phyloP scores from a whole-genome alignment of 768 basidiomycete species.

The Lactarius quietus region DNA sequence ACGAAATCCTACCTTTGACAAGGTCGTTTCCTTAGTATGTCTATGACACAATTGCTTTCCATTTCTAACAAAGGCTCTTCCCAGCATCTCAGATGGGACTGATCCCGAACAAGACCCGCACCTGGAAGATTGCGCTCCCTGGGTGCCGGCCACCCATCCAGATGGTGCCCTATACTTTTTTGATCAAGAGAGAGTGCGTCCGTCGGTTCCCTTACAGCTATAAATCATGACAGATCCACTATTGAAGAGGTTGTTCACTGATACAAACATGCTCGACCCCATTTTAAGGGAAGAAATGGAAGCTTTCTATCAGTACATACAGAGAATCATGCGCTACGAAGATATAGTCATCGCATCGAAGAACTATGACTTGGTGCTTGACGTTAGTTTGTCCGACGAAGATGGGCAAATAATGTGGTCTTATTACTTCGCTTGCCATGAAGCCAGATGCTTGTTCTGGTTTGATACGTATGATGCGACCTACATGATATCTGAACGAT shows the following conservation, averaged over 20 bases:
- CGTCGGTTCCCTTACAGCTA: background rate
- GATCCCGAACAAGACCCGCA: background rate
- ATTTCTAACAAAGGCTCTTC: background rate
- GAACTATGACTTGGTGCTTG: slow-evolving; percentile 1
- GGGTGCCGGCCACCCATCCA: background rate
- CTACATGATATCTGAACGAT: slow-evolving; percentile 25
- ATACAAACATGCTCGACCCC: slow-evolving; percentile 45
- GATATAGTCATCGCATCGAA: too few species aligned
- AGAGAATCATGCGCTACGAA: slow-evolving; percentile 18
- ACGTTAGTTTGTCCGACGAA: slow-evolving; percentile 27
- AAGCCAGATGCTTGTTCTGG: slow-evolving; percentile 35
- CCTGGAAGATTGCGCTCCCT: background rate
- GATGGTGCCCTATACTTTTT: background rate
- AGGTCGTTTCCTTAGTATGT: slow-evolving; percentile 6
- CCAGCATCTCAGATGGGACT: background rate
- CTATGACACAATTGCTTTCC: background rate
- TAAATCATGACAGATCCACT: background rate
- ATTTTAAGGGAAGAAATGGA: slow-evolving; percentile 35
- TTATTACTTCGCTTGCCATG: slow-evolving; percentile 30
- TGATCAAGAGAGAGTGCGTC: too few species aligned
- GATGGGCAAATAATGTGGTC: slow-evolving; percentile 34
- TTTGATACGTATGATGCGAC: slow-evolving; percentile 40
- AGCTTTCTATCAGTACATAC: slow-evolving; percentile 21
- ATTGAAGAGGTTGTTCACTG: slow-evolving; percentile 48
- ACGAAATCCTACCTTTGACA: background rate